Base-by-base conservation (phyloP, 345 rosid species). In the Gossypium stocksii region DNA sequence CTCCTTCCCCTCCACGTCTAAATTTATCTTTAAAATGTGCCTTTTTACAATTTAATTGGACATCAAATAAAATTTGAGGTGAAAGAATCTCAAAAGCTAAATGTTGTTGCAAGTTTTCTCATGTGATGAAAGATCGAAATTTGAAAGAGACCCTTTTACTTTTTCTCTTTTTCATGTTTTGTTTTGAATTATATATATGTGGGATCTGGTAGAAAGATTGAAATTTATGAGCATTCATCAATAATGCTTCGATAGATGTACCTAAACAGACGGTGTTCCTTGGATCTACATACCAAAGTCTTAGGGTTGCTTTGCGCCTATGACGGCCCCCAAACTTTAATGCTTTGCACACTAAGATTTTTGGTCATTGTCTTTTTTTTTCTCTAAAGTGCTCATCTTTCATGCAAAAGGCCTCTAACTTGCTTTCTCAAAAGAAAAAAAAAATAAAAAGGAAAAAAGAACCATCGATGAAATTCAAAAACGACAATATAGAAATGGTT, bases 271-370 rank as follows among this genome's bases (percentile, higher is more conserved):
- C 72, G 23, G 59, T 66, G 54, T 69, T 69, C 46, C 25, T 51
- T 51, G 73, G 58, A 52, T 52, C 60, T 45, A 66, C 14, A 22
- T 20, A 45, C 29, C 4, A 20, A 44, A 66, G 53, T 52, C 57
- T 52, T 8, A 1, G 19, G 57, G 57, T 4, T 12, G 51, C 16
- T 15, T n/a, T 43, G 51, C 9, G 48, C 15, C 15, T n/a, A 7
- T 48, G 60, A 54, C 62, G 62, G 61, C 74, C 74, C 51, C 29
- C 25, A 19, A 41, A 54, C 63, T 38, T 71, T 38, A 71, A 71
- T 71, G 74, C 63, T 54, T 54, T 56, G 27, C 62, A 52, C 73
- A 51, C 12, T 51, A 15, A 52, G 15, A 27, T 52, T 53, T 48
- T 23, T 23, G 20, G 56, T 20, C 41, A 29, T 19, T 67, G 56